Evolutionary conservation across 176 grass and related monocot genomes (phyloP), one percentile per base, ranked within the genome.

Genomic region (Eragrostis curvula): DNA sequence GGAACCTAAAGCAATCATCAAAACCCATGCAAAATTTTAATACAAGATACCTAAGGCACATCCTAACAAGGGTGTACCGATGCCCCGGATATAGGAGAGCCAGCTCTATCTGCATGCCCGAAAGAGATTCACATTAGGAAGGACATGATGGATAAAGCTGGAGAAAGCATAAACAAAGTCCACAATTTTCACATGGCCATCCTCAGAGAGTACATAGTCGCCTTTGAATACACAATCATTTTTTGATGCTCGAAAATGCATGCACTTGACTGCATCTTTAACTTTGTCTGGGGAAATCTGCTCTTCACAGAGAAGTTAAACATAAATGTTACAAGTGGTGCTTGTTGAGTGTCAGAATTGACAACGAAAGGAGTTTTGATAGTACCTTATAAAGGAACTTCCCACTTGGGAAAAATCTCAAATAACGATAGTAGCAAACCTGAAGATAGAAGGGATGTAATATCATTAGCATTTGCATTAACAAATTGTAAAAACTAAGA

Each of bases 331-430:
- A 84, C 66, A 43, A 36, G 13, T 36, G 32, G 42, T 56, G 29
- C 57, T 0, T 44, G 14, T 47, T 58, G 27, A 43, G 30, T 69
- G 73, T 24, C 13, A 80, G 3, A 80, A 27, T 20, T 42, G 32
- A 72, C 13, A 65, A 30, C 50, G 6, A 40, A n/a, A 79, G 27
- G 9, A 10, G 46, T 79, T 67, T 49, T 51, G 21, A 62, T 80
- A 71, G 32, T 52, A 98, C 96, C 96, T 98, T 98, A 77, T 94
- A 98, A 16, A 98, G 88, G 75, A 98, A 98, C 56, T 93, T 95
- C 55, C 96, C 92, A 12, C 84, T 80, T 73, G 96, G 86, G 81
- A 91, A 98, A 91, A 95, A 91, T 88, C 96, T 95, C 74, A 95
- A 75, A 76, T 98, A 95, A 23, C 92, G 96, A 75, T 93, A 95